Base-by-base conservation (phyloP, 345 rosid genomes). In the Citrus hindsii region DNA sequence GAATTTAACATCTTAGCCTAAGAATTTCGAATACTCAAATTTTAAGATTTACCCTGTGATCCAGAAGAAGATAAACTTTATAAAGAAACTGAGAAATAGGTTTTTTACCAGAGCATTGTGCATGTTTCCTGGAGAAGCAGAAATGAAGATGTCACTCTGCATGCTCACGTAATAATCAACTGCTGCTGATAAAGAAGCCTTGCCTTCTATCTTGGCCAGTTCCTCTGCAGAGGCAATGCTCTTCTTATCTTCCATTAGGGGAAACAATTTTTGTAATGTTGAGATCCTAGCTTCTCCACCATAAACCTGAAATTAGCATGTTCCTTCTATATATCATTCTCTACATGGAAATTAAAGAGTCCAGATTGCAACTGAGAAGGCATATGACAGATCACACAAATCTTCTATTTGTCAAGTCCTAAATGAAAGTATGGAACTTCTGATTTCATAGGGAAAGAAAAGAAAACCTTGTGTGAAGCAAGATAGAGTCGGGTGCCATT, bases 41-140 rank as follows among this genome's bases (percentile, higher is more conserved):
- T 73, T 18, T 38, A 74, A 18, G 68, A 27, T 13, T 72, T 55
- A 40, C 37, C n/a, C 14, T 33, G 14, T 59, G 38, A 38, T 64
- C 56, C 42, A 12, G n/a, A 48, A 40, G 42, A 71, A 53, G 27
- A 51, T 13, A 24, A 5, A 28, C 9, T 5, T 21, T 63, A 14
- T 18, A 42, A 27, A 28, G 35, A 14, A 58, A 27, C 3, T 24
- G 40, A 38, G 24, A 40, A 69, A 10, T 71, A 3, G 58, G 69
- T 60, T 58, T 70, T 60, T 88, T 87, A 91, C 93, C 93, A 97
- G 75, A 55, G 98, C 98, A 73, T 97, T 97, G 85, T 94, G 98
- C 99, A 94, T 94, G 83, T 97, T 97, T 84, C 98, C 98, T 1
- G 98, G 99, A 76, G 98, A 94, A 51, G 99, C 97, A 40, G 98